Base-by-base conservation (phyloP, 169 alveolate species). In the Plasmodium yoelii region DNA sequence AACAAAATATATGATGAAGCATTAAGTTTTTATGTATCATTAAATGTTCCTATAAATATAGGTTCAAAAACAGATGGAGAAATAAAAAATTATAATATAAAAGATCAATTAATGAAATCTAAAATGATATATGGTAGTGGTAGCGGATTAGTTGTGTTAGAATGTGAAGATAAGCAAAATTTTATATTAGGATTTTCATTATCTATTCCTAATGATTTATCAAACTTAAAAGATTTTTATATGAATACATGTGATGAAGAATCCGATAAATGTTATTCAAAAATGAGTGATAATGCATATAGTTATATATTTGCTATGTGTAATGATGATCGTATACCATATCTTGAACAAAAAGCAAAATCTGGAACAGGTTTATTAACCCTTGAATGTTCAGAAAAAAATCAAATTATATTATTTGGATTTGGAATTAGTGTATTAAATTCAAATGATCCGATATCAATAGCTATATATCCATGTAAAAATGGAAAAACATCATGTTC, bases 101-200 rank as follows among this genome's bases (percentile, higher is more conserved):
- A 82, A 51, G 84, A 67, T 22, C 74, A 77, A 53, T 56, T 77
- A 12, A 77, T 19, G 88, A 77, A 51, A 63, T n/a, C 88, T 9
- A 63, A 39, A 15, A 77, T 64, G 15, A 15, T 77, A 13, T 42
- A 63, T 77, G 65, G 51, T 13, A 77, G 88, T 77, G 88, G 88
- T 9, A 46, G 51, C 13, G 88, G 88, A 44, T 51, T 77, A 56
- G 63, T 77, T 26, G 88, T 77, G 1, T 69, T 77, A 42, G 88
- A 77, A 64, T 77, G 88, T 77, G 88, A 77, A 64, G 88, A 77
- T 53, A 77, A 77, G n/a, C 73, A 77, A 64, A 77, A 77, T 64
- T 77, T 77, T 28, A 63, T 77, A 6, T 44, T 77, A 47, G 88
- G 88, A 22, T 77, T 77, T 63, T 77, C 88, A 12, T 69, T 77